Evolutionary conservation across 805 yeast genomes (phyloP).

Genomic region (Saccharomycopsis capsularis): DNA sequence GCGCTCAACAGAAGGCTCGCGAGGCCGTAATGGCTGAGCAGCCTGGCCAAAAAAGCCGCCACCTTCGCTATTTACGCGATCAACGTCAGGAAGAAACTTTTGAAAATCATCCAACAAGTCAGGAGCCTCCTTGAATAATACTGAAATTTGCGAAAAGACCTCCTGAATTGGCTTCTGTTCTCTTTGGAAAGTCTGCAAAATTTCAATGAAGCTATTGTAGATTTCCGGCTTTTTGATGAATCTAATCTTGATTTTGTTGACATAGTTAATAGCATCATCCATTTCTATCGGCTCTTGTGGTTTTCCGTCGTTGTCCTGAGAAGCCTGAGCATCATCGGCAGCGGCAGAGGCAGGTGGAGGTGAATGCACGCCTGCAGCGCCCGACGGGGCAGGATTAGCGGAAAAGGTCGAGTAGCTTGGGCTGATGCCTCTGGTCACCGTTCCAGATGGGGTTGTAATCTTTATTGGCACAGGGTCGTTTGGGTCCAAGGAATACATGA

Average conservation of each 20-base stretch:
- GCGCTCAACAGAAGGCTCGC: slow-evolving; percentile 47
- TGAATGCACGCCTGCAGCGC: neutral
- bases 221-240: slow-evolving; percentile 92
- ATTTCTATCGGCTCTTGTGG: slow-evolving; percentile 54
- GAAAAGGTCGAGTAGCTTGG: slow-evolving; percentile 2
- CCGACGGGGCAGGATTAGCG: too few species aligned
- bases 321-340: neutral
- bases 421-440: slow-evolving; percentile 5
- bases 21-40: neutral
- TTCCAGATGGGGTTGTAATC: slow-evolving; percentile 38
- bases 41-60: neutral
- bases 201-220: slow-evolving; percentile 90
- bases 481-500: slow-evolving; percentile 86
- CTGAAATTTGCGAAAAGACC: slow-evolving; percentile 88
- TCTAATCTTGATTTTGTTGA: slow-evolving; percentile 90
- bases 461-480: slow-evolving; percentile 86
- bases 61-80: neutral
- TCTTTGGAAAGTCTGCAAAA: slow-evolving; percentile 91
- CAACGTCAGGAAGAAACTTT: slow-evolving; percentile 80
- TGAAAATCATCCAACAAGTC: slow-evolving; percentile 92
- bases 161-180: slow-evolving; percentile 94
- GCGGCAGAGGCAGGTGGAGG: neutral
- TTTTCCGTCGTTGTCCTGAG: neutral
- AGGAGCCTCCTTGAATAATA: slow-evolving; percentile 85
- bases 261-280: slow-evolving; percentile 94